A percentile compares a stretch with the other conserved stretches of the same genome.
Conservation (phyloP, 1,284 basidiomycete species). For the Sanghuangporus sanghuang region DNA sequence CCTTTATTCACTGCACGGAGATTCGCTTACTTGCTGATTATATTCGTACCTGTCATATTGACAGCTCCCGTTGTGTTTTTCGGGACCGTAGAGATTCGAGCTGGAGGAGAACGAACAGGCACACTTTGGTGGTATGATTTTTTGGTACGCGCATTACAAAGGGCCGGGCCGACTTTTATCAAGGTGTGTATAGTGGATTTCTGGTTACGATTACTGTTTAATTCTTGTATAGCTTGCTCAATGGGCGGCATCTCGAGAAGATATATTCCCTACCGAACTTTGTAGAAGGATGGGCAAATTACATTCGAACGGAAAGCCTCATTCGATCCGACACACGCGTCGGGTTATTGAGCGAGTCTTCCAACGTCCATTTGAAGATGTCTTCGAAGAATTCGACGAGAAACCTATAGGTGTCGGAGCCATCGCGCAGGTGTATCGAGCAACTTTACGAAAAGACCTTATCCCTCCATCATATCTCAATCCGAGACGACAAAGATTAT, state of each 20-base stretch:
- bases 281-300: slow-evolving; percentile 84
- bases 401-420: slow-evolving; percentile 95
- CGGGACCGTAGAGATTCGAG: slow-evolving; percentile 50
- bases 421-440: slow-evolving; percentile 94
- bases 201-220: slow-evolving; percentile 7
- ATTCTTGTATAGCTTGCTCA: slow-evolving; percentile 70
- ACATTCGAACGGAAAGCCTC: slow-evolving; percentile 87
- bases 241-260: slow-evolving; percentile 96
- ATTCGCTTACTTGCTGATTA: slow-evolving; percentile 77
- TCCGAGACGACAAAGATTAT: slow-evolving; percentile 52
- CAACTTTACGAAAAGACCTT: slow-evolving; percentile 77
- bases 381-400: slow-evolving; percentile 89
- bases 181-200: slow-evolving; percentile 54
- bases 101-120: slow-evolving; percentile 74
- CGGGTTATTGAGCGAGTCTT: slow-evolving; percentile 84
- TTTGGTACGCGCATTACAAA: slow-evolving; percentile 87
- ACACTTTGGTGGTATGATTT: slow-evolving; percentile 95
- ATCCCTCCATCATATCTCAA: slow-evolving; percentile 77
- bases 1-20: slow-evolving; percentile 81
- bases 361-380: slow-evolving; percentile 74
- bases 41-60: slow-evolving; percentile 89
- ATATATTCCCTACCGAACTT: slow-evolving; percentile 91
- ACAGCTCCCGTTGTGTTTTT: slow-evolving; percentile 83
- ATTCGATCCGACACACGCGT: slow-evolving; percentile 80
- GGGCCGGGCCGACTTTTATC: slow-evolving; percentile 95